phyloP scores from a whole-genome alignment of 2,329 filamentous ascomycete species.

The Colletotrichum spaethianum region DNA sequence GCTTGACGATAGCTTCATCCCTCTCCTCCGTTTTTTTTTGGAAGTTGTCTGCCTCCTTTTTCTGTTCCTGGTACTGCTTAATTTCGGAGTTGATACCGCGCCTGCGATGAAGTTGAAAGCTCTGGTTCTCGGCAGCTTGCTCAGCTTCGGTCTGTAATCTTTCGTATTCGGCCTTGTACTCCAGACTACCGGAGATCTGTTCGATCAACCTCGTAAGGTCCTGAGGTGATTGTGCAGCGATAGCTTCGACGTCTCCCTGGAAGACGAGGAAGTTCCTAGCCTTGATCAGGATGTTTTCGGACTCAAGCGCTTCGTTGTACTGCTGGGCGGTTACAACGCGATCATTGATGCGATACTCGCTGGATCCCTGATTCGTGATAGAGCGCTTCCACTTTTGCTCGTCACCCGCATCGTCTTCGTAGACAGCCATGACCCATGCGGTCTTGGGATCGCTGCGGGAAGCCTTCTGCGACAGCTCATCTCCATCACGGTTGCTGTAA shows the following conservation, averaged over 20 bases:
- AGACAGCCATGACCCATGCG: slow-evolving; percentile 99
- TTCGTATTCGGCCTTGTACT: slow-evolving; percentile 96
- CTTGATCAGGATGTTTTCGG: slow-evolving; percentile 97
- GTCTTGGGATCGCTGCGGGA: slow-evolving; percentile 89
- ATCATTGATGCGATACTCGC: slow-evolving; percentile 98
- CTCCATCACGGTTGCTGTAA: slow-evolving; percentile 71
- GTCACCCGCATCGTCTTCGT: slow-evolving; percentile 96
- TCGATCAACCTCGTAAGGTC: slow-evolving; percentile 95
- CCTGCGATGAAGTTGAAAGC: slow-evolving; percentile 88
- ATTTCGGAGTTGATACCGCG: slow-evolving; percentile 98
- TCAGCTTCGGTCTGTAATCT: slow-evolving; percentile 88
- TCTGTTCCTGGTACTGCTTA: slow-evolving; percentile 97
- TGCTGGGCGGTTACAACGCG: slow-evolving; percentile 88
- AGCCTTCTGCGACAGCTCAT: slow-evolving; percentile 71
- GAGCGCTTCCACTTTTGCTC: slow-evolving; percentile 96
- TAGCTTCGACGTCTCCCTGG: slow-evolving; percentile 97
- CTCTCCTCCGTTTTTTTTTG: slow-evolving; percentile 91
- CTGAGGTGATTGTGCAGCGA: slow-evolving; percentile 93
- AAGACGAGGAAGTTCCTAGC: slow-evolving; percentile 98
- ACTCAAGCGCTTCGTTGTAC: slow-evolving; percentile 93
- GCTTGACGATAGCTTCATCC: slow-evolving; percentile 91
- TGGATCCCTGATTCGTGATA: slow-evolving; percentile 89
- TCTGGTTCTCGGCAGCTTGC: slow-evolving; percentile 89
- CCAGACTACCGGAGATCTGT: slow-evolving; percentile 96
- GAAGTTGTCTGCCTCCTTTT: slow-evolving; percentile 94